phyloP scores from a whole-genome alignment of 148 eudicot species.

The Camellia lanceoleosa region DNA sequence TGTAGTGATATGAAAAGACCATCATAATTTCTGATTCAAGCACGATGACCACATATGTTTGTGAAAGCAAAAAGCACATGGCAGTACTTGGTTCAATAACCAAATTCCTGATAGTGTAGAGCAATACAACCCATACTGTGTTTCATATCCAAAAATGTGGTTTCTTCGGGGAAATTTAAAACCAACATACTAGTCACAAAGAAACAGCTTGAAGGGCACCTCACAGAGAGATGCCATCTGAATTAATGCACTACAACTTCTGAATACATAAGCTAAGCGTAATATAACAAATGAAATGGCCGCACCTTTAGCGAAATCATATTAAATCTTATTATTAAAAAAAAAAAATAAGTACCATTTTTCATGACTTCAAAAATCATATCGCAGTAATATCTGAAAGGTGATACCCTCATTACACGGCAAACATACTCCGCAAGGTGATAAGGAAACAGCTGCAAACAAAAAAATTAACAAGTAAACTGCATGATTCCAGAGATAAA shows the following conservation, averaged over 20 bases:
- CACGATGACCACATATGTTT: not conserved
- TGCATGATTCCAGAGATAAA: not conserved
- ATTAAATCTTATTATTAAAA: not conserved
- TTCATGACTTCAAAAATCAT: constrained; percentile 97
- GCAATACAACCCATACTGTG: not conserved
- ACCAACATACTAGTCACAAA: constrained; percentile 3
- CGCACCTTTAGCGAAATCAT: not conserved
- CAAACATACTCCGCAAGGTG: constrained; percentile 95
- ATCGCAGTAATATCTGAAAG: constrained; percentile 95
- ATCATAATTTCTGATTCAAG: not conserved
- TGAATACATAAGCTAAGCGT: not conserved
- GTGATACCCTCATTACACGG: constrained; percentile 95
- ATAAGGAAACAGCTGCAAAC: constrained; percentile 89
- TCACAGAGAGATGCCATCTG: constrained; percentile 6
- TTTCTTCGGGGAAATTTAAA: not conserved
- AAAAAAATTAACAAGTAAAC: constrained; percentile 17
- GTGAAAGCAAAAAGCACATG: not conserved
- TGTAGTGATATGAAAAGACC: not conserved
- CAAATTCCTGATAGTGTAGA: not conserved
- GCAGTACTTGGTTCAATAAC: not conserved
- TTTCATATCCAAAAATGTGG: not conserved
- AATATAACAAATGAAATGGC: constrained; percentile 13
- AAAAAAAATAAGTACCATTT: constrained; percentile 58
- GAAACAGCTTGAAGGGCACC: not conserved
- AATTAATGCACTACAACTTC: not conserved